phyloP scores from a whole-genome alignment of 106 monocot genomes.

The Acanthochlamys bracteata region DNA sequence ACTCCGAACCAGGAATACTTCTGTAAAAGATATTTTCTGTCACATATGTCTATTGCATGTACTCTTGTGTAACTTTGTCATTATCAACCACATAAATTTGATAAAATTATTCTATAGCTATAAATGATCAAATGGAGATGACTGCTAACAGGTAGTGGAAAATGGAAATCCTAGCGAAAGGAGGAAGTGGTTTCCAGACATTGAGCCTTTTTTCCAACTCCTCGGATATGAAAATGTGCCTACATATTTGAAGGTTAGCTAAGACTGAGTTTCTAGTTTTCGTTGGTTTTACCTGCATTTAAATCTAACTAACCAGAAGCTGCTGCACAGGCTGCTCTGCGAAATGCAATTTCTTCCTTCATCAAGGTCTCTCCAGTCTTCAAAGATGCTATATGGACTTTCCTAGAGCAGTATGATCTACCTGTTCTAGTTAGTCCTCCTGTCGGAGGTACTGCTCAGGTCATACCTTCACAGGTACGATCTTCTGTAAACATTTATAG shows the following conservation, averaged over 20 bases:
- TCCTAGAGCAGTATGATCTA: constrained; percentile 95
- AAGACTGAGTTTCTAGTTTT: neutral
- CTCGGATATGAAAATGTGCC: constrained; percentile 95
- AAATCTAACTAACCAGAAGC: neutral
- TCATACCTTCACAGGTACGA: constrained; percentile 50
- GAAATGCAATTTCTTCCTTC: constrained; percentile 74
- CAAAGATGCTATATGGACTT: constrained; percentile 85
- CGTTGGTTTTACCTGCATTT: neutral
- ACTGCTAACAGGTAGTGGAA: constrained; percentile 79
- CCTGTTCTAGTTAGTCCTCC: constrained; percentile 67
- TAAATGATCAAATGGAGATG: too few species aligned
- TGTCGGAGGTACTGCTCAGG: constrained; percentile 25
- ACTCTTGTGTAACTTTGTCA: too few species aligned
- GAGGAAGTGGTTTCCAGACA: constrained; percentile 92
- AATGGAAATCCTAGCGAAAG: constrained; percentile 86
- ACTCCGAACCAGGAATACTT: too few species aligned
- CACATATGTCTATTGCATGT: too few species aligned
- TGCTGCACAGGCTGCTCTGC: constrained; percentile 71
- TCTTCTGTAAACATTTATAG: too few species aligned
- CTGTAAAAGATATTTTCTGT: too few species aligned
- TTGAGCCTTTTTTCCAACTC: constrained; percentile 93
- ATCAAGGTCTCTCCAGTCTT: constrained; percentile 57
- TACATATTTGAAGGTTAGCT: constrained; percentile 78
- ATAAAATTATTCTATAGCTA: too few species aligned
- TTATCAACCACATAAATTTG: too few species aligned